phyloP scores from a whole-genome alignment of 192 early-diverging fungal species.

The Podila epigama region DNA sequence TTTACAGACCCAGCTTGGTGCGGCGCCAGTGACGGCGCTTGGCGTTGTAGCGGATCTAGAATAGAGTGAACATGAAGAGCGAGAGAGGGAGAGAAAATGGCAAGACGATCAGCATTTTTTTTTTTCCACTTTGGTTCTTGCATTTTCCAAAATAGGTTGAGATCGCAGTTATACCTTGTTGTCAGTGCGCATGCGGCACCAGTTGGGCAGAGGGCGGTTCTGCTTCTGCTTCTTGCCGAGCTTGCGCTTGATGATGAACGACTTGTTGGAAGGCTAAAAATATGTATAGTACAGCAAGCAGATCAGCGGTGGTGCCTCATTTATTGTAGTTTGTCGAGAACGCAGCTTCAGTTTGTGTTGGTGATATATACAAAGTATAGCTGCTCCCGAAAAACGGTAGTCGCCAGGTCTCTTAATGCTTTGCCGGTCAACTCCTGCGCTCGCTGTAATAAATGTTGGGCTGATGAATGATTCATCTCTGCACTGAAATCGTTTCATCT shows the following conservation, averaged over 20 bases:
- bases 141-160: neutral
- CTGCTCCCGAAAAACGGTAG: too few relatives aligned
- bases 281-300: neutral
- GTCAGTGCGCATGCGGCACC: constrained; percentile 96
- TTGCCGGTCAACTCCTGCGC: too few relatives aligned
- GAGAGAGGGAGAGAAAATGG: too few relatives aligned
- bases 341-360: too few relatives aligned
- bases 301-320: neutral
- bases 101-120: too few relatives aligned
- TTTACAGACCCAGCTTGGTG: constrained; percentile 96
- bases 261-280: constrained; percentile 94
- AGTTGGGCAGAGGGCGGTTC: constrained; percentile 97
- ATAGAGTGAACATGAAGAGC: neutral
- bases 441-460: too few relatives aligned
- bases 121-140: too few relatives aligned
- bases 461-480: too few relatives aligned
- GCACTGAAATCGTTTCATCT: too few relatives aligned
- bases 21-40: constrained; percentile 99
- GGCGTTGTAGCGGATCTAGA: constrained; percentile 87
- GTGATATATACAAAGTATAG: too few relatives aligned
- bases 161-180: constrained; percentile 87
- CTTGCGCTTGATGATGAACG: constrained; percentile 95
- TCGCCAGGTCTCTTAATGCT: too few relatives aligned
- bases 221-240: constrained; percentile 99
- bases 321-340: neutral